Base-by-base conservation (phyloP, 805 yeast genomes). In the Myxozyma melibiosi region DNA sequence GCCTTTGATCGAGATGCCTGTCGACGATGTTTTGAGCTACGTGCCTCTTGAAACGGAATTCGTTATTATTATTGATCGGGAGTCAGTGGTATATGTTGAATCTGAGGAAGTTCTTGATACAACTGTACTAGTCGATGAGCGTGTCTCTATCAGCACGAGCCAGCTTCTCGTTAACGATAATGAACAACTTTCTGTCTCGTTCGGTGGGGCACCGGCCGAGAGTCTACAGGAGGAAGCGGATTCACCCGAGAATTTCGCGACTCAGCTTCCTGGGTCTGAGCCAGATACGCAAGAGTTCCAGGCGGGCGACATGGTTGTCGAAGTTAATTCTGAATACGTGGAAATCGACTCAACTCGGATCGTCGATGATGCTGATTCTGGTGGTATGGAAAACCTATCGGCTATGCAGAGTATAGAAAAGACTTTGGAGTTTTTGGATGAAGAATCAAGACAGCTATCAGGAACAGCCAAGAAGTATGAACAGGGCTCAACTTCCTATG, bases 41-140 rank as follows among this genome's bases (percentile, higher is more conserved):
- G 35, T 9, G 9, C 35, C 35, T 20, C 9, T 28, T 9, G 34
- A 25, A 42, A 14, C 11, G 38, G 47, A 42, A 20, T 11, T n/a
- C 38, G n/a, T 8, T 8, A 25, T 20, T 42, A 9, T 42, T 42
- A 34, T 30, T 7, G 45, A 24, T 5, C 25, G 47, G 9, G 34
- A 30, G 18, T 20, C 27, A 39, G 14, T 6, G n/a, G 42, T 16
- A 39, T 20, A 20, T 6, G n/a, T n/a, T n/a, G 50, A 41, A 16
- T 42, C 31, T 30, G 53, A 31, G 27, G 51, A 52, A 27, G 20
- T 24, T 47, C 34, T 43, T 1, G 35, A 2, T 33, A 40, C 28
- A 8, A 46, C 28, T 7, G 38, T 24, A 8, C 35, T 9, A 13
- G 44, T 35, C 11, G 43, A 35, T 9, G 22, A 46, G n/a, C n/a